A percentile compares a stretch with the other conserved stretches of the same genome.
phyloP scores from a whole-genome alignment of 2,329 filamentous ascomycete genomes.

The Fusarium kyushuense region DNA sequence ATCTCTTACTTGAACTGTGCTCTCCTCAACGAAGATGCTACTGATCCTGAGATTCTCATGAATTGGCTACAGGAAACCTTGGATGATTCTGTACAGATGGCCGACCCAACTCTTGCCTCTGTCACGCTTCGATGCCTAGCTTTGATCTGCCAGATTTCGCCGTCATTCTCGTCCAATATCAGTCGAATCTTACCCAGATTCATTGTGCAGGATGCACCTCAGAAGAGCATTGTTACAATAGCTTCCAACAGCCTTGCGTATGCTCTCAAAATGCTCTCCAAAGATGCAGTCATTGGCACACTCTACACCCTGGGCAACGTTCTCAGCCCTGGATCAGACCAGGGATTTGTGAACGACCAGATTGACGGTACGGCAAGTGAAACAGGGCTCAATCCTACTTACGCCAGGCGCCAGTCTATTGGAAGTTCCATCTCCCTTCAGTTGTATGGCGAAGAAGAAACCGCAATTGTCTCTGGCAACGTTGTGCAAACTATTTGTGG shows the following conservation, averaged over 20 bases:
- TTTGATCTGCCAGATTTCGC: constrained; percentile 80
- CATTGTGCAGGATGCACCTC: constrained; percentile 84
- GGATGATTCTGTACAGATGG: constrained; percentile 83
- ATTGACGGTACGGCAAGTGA: constrained; percentile 58
- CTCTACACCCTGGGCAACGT: constrained; percentile 97
- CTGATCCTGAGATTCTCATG: constrained; percentile 82
- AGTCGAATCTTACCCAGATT: constrained; percentile 86
- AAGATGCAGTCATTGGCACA: constrained; percentile 94
- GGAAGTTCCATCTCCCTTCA: constrained; percentile 85
- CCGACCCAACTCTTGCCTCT: constrained; percentile 79
- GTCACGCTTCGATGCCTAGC: constrained; percentile 85
- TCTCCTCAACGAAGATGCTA: constrained; percentile 82
- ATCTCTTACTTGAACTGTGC: constrained; percentile 88
- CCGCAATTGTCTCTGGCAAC: constrained; percentile 80
- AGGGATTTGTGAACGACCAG: constrained; percentile 65
- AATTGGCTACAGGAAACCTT: constrained; percentile 88
- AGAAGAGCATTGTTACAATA: constrained; percentile 75
- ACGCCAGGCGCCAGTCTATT: constrained; percentile 68
- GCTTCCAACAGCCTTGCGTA: constrained; percentile 89
- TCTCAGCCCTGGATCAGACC: constrained; percentile 77
- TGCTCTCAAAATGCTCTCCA: constrained; percentile 83
- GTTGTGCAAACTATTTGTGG: constrained; percentile 95
- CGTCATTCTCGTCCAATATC: constrained; percentile 78
- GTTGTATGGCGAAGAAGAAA: constrained; percentile 81
- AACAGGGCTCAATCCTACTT: constrained; percentile 58